Base-by-base conservation (phyloP, 106 monocot genomes). In the Acorus calamus region DNA sequence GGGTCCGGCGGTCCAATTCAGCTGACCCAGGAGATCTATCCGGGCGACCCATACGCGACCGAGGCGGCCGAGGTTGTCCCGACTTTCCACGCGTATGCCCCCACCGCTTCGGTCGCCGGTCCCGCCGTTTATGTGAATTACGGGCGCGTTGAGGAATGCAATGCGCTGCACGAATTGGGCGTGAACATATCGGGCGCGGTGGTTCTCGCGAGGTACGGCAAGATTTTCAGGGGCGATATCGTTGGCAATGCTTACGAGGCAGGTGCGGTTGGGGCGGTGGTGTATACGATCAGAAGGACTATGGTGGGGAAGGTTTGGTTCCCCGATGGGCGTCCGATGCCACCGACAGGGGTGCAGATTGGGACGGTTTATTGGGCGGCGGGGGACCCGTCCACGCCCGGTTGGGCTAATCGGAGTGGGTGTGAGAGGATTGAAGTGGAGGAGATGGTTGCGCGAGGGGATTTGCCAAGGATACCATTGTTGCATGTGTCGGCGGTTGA, bases 311-410 rank as follows among this genome's bases (percentile, higher is more conserved):
- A 69, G 4, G 43, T 10, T 46, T 47, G 50, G 41, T 86, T 91
- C 12, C 87, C 91, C 4, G 63, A 71, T 11, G 76, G 67, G 42
- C 66, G 70, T 59, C 73, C 79, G 75, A 68, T 91, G 82, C 91
- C 86, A 55, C 76, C 77, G 44, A 84, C 61, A 4, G 91, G 91
- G 0, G 84, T 87, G 47, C 87, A 92, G 69, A 71, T 87, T 13
- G 92, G 92, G 53, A 79, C 65, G 50, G 54, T 66, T 41, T 81
- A 59, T 63, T 47, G 70, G n/a, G 84, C 78, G 5, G 7, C 65
- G 2, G 92, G 92, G 14, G 92, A 87, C 60, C 91, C 92, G 4
- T 74, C 73, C 41, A 92, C 92, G 3, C 86, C 86, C 9, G 81
- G 86, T n/a, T 92, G 92, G 92, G 50, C 82, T 3, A 82, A 82